Conservation (phyloP, 306 rosid genomes). For the Vigna nakashimae region DNA sequence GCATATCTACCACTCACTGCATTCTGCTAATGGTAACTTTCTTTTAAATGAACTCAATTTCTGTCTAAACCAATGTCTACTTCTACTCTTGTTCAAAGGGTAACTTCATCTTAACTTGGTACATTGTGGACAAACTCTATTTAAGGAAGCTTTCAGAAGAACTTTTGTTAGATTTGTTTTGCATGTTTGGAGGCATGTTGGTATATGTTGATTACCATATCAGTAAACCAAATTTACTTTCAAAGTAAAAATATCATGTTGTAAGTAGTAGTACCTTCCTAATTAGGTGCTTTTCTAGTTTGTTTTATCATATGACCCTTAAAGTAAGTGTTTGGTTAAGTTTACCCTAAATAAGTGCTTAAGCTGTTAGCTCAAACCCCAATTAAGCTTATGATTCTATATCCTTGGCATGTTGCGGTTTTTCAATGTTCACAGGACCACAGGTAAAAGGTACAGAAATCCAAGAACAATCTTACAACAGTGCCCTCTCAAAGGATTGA, state of each 20-base stretch:
- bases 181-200: neutral
- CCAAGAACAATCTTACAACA: neutral
- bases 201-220: neutral
- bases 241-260: too few species aligned
- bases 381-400: neutral
- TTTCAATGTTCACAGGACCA: conserved; percentile 12
- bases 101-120: neutral
- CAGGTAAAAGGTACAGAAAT: neutral
- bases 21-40: neutral
- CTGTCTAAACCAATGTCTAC: neutral
- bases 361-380: neutral
- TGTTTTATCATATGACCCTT: neutral
- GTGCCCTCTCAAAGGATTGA: neutral
- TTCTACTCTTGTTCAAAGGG: neutral
- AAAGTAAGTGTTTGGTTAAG: neutral
- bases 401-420: neutral
- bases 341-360: neutral
- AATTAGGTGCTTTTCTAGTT: neutral
- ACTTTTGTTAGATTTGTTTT: neutral
- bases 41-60: neutral
- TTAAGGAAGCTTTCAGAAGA: neutral
- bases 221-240: neutral
- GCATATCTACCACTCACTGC: neutral
- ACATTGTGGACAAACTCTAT: neutral
- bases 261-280: too few species aligned